A percentile compares a stretch with the other conserved stretches of the same genome.
Evolutionary conservation across 768 basidiomycete genomes (phyloP).

Genomic region (Amanita rubescens): DNA sequence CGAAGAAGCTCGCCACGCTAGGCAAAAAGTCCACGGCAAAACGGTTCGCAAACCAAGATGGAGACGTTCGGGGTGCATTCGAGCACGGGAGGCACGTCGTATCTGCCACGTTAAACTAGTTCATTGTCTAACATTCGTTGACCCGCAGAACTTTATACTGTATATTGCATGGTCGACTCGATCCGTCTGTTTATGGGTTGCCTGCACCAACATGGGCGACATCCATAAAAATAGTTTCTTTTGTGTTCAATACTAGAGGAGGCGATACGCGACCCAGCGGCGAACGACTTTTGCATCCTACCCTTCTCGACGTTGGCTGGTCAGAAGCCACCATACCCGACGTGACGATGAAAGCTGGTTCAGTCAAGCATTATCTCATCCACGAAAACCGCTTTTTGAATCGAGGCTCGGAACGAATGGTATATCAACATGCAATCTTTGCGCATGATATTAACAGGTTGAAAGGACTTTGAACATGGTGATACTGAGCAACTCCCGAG

Average conservation of each 20-base stretch:
- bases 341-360: slow-evolving; percentile 9
- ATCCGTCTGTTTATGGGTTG: slow-evolving; percentile 16
- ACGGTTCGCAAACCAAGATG: slow-evolving; percentile 24
- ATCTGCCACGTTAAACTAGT: not conserved
- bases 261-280: slow-evolving; percentile 15
- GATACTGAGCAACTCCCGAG: slow-evolving; percentile 14
- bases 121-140: not conserved
- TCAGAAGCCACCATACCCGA: slow-evolving; percentile 28
- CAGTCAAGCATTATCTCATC: slow-evolving; percentile 19
- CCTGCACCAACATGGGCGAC: slow-evolving; percentile 14
- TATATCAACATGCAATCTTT: not conserved
- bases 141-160: slow-evolving; percentile 16
- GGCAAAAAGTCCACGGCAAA: slow-evolving; percentile 33
- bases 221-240: slow-evolving; percentile 16
- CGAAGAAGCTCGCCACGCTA: slow-evolving; percentile 30
- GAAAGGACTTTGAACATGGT: slow-evolving; percentile 25
- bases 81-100: slow-evolving; percentile 38
- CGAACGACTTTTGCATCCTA: slow-evolving; percentile 17
- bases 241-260: slow-evolving; percentile 21
- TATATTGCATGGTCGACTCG: slow-evolving; percentile 14
- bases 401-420: slow-evolving; percentile 9
- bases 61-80: slow-evolving; percentile 30
- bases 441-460: not conserved
- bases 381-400: slow-evolving; percentile 14
- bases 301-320: slow-evolving; percentile 24